Conservation (phyloP, 1,284 basidiomycete species). For the Omphalotus olearius region DNA sequence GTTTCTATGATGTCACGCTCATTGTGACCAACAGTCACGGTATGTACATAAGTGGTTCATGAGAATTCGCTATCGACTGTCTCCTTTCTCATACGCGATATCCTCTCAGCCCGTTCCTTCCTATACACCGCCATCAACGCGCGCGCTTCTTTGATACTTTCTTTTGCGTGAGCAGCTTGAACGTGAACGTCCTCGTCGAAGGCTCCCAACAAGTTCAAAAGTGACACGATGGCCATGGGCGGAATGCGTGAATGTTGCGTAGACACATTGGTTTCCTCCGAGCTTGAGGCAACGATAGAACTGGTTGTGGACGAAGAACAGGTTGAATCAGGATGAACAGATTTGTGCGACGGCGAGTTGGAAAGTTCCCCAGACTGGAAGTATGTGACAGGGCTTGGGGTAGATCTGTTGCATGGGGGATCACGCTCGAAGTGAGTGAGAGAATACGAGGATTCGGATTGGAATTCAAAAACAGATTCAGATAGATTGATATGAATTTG, state of each 20-base stretch:
- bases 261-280: constrained; percentile 1
- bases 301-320: neutral
- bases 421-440: neutral
- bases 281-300: neutral
- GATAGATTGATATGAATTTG: constrained; percentile 6
- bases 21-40: neutral
- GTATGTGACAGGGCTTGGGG: neutral
- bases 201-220: constrained; percentile 32
- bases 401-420: neutral
- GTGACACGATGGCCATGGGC: constrained; percentile 26
- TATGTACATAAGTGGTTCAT: neutral
- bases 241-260: constrained; percentile 15
- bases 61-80: constrained; percentile 7
- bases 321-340: neutral
- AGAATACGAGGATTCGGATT: neutral
- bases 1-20: no score
- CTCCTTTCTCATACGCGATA: no score
- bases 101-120: constrained; percentile 19
- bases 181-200: constrained; percentile 33
- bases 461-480: neutral
- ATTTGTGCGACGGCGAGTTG: neutral
- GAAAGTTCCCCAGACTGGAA: neutral
- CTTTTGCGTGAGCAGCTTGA: constrained; percentile 35
- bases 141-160: constrained; percentile 32
- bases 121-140: constrained; percentile 26